phyloP scores from a whole-genome alignment of 192 early-diverging fungal species.

The Gaertneriomyces sp. region DNA sequence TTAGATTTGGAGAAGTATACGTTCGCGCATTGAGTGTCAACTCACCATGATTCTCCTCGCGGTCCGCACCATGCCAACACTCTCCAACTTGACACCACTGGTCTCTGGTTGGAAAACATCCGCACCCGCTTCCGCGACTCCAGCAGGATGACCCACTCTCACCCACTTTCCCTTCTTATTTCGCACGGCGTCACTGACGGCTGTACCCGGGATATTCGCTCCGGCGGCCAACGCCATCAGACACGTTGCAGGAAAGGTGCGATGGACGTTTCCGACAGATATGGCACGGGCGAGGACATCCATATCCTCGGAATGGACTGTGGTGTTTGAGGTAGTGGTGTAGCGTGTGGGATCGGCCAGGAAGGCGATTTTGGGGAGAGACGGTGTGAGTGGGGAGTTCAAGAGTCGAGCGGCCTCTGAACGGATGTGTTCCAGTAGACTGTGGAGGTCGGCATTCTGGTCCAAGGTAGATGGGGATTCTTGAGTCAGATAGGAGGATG shows the following conservation, averaged over 20 bases:
- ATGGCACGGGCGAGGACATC: slow-evolving; percentile 5
- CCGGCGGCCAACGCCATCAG: slow-evolving; percentile 6
- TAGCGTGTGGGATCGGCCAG: background rate
- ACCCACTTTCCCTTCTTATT: background rate
- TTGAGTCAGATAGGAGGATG: background rate
- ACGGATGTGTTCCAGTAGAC: too few relatives aligned
- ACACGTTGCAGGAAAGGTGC: slow-evolving; percentile 4
- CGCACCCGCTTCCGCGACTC: slow-evolving; percentile 6
- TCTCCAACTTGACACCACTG: slow-evolving; percentile 1
- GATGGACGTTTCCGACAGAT: slow-evolving; percentile 8
- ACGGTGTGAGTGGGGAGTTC: background rate
- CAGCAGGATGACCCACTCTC: slow-evolving; percentile 14
- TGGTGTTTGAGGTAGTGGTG: background rate
- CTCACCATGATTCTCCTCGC: slow-evolving; percentile 6
- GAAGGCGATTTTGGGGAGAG: slow-evolving; percentile 4
- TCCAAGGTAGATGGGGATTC: too few relatives aligned
- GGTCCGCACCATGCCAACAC: slow-evolving; percentile 2
- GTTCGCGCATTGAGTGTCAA: too few relatives aligned
- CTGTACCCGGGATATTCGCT: background rate
- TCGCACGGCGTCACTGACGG: background rate
- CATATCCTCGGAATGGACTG: background rate
- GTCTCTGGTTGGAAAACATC: background rate
- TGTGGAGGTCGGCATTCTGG: too few relatives aligned
- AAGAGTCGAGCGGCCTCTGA: too few relatives aligned
- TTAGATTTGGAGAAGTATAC: too few relatives aligned